Evolutionary conservation across 1,284 basidiomycete genomes (phyloP).

Genomic region (Leccinum pachyderme): DNA sequence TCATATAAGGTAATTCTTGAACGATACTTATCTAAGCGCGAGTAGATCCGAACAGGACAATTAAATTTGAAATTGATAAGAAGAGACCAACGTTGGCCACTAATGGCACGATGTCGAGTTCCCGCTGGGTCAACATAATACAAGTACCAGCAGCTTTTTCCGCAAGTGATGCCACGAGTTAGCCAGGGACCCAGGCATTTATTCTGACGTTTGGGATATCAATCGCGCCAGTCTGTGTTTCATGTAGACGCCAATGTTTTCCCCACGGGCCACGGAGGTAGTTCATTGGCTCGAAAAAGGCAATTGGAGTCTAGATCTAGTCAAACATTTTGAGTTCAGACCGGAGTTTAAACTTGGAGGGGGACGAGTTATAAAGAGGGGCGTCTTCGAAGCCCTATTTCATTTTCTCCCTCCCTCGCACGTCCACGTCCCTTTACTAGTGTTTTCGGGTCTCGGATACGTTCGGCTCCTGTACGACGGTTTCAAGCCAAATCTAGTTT

Average conservation of each 20-base stretch:
- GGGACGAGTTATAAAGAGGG: slow-evolving; percentile 48
- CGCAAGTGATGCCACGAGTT: background rate
- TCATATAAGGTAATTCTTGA: slow-evolving; percentile 5
- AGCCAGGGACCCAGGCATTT: background rate
- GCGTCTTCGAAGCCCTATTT: slow-evolving; percentile 30
- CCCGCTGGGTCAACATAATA: background rate
- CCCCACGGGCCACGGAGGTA: slow-evolving; percentile 12
- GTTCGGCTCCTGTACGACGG: slow-evolving; percentile 41
- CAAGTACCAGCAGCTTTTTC: background rate
- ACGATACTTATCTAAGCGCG: background rate
- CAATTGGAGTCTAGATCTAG: slow-evolving; percentile 23
- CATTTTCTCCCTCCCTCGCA: slow-evolving; percentile 37
- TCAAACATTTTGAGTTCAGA: slow-evolving; percentile 31
- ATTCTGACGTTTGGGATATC: background rate
- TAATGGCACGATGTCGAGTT: slow-evolving; percentile 11
- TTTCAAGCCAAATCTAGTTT: slow-evolving; percentile 39
- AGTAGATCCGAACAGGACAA: slow-evolving; percentile 6
- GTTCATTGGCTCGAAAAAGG: slow-evolving; percentile 18
- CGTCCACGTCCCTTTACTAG: slow-evolving; percentile 42
- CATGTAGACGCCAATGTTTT: background rate
- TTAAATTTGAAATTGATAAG: slow-evolving; percentile 31
- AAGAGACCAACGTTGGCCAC: background rate
- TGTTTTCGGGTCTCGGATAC: slow-evolving; percentile 50
- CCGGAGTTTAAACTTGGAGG: slow-evolving; percentile 50
- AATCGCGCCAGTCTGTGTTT: background rate